Base-by-base conservation (phyloP, 73 alveolate species). In the Paramecium biaurelia region DNA sequence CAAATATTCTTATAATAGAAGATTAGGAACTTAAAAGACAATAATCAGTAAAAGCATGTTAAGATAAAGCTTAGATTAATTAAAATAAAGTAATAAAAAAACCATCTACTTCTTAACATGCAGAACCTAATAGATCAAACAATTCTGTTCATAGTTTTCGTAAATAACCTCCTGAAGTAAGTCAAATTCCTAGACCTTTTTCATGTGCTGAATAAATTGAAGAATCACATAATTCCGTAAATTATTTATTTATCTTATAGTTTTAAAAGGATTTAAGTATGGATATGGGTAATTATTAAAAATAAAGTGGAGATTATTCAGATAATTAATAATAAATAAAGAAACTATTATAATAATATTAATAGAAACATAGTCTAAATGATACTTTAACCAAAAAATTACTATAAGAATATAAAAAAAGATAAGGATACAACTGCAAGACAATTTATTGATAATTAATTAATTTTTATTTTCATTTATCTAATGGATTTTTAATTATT, bases 141-240 rank as follows among this genome's bases (percentile, higher is more conserved):
- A 79, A 79, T 79, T 79, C 90, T 11, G 74, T 79, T 79, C 90
- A 79, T 43, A 79, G 90, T 79, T 79, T 79, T 79, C 90, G 90
- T 23, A 79, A 79, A 72, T 37, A 72, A 20, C 56, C 70, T 7
- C 3, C 90, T 63, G 90, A 79, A 10, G 45, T 79, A 0, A 41
- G 74, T 23, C 28, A 79, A 43, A 79, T 79, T 43, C 90, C 90
- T 24, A 20, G 90, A 43, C 90, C 90, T 41, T 79, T 43, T 47
- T 79, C 90, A 21, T 30, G 90, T 6, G 74, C 74, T 43, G 90
- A 79, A 11, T 47, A 79, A 45, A 47, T 72, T 9, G 86, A 72
- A 72, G 86, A 72, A 72, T 28, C 59, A 28, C 86, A 79, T 45
- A 24, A 26, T 41, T 79, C 90, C 12, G 90, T 79, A 79, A 21